Conservation (phyloP, 1,139 yeast species). For the Geotrichum candidum region DNA sequence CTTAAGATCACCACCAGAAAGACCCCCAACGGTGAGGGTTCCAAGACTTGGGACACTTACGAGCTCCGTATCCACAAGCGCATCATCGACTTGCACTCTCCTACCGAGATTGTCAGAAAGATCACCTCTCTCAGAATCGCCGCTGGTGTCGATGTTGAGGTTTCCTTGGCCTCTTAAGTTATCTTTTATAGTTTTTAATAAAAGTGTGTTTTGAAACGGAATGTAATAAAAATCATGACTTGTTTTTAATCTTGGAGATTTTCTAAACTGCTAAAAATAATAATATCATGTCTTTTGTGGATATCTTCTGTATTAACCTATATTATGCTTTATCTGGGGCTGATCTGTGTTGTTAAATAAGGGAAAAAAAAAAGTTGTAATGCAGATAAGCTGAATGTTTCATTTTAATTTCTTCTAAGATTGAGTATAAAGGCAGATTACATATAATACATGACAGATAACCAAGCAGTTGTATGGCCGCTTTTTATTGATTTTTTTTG, state of each 20-base stretch:
- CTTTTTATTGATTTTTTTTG: too few species aligned
- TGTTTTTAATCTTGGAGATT: background rate
- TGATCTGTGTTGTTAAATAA: too few species aligned
- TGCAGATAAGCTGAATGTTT: too few species aligned
- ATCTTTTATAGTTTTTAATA: background rate
- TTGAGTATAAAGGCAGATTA: background rate
- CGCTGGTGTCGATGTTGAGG: slow-evolving; percentile 44
- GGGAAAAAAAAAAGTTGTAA: too few species aligned
- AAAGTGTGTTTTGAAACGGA: background rate
- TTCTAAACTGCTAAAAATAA: too few species aligned
- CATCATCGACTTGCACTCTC: slow-evolving; percentile 96
- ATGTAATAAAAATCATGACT: background rate
- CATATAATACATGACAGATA: background rate
- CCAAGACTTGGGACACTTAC: slow-evolving; percentile 99
- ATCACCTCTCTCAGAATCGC: slow-evolving; percentile 85
- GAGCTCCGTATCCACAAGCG: slow-evolving; percentile 99
- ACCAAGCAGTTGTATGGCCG: background rate
- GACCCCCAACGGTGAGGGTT: slow-evolving; percentile 99
- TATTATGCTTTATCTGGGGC: too few species aligned
- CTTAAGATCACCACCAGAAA: slow-evolving; percentile 99
- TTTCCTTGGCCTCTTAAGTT: slow-evolving; percentile 40
- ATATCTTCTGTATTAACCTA: background rate
- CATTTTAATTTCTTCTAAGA: background rate
- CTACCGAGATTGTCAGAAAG: slow-evolving; percentile 88
- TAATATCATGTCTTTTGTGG: background rate